phyloP scores from a whole-genome alignment of 352 stramenopile genomes.

The Phytophthora vignae region DNA sequence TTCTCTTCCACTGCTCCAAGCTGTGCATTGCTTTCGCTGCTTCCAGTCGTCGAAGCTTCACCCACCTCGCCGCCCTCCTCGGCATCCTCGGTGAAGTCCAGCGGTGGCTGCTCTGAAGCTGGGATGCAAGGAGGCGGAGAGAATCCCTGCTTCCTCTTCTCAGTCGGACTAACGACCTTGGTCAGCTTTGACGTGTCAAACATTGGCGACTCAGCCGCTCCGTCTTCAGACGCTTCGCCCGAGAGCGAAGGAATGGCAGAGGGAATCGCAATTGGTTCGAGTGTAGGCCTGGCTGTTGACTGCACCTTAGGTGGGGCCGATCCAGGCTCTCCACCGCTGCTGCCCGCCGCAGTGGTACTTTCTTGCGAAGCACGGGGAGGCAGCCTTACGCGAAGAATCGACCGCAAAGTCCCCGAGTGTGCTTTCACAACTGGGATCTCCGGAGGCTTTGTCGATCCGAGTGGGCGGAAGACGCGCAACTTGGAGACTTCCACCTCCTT shows the following conservation, averaged over 20 bases:
- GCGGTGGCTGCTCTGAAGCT: constrained; percentile 34
- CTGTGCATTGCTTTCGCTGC: not conserved
- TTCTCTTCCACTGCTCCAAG: not conserved
- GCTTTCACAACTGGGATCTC: constrained; percentile 20
- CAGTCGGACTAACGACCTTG: constrained; percentile 41
- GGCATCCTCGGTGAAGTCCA: constrained; percentile 37
- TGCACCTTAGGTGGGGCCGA: constrained; percentile 30
- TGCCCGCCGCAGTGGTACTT: not conserved
- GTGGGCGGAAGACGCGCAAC: constrained; percentile 33
- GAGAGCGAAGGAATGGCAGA: constrained; percentile 18
- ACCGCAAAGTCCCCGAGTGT: constrained; percentile 23
- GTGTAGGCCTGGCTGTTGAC: constrained; percentile 18
- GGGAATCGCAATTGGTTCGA: constrained; percentile 31
- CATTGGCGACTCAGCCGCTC: constrained; percentile 23
- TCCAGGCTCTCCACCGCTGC: not conserved
- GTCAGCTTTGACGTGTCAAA: constrained; percentile 37
- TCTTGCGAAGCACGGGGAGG: constrained; percentile 7
- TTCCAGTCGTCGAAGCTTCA: not conserved
- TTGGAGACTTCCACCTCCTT: constrained; percentile 51
- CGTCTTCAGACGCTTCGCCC: constrained; percentile 18
- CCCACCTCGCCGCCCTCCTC: constrained; percentile 14
- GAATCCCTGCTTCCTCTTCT: constrained; percentile 39
- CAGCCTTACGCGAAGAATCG: constrained; percentile 38
- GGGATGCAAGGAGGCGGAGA: constrained; percentile 35
- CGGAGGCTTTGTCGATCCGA: constrained; percentile 26